Evolutionary conservation across 306 rosid species (phyloP).

Genomic region (Cucurbita moschata): DNA sequence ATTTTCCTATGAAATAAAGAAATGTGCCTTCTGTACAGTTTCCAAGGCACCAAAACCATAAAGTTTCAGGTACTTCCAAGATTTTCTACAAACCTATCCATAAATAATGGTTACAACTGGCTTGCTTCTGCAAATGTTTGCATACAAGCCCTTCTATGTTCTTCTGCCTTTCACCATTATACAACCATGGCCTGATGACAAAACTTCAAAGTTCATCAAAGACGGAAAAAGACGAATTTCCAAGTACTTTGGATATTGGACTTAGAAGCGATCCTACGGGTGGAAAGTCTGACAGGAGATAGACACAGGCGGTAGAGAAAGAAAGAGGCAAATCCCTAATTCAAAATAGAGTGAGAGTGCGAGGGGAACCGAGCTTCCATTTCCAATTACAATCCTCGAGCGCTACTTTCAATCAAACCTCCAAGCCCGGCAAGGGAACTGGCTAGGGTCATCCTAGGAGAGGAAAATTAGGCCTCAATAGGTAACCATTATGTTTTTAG

Average conservation of each 20-base stretch:
- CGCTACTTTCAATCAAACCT: too few relatives aligned
- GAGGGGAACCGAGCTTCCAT: too few relatives aligned
- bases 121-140: neutral
- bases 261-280: neutral
- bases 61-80: neutral
- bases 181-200: neutral
- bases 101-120: neutral
- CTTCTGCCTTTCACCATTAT: neutral
- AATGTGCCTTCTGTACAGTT: neutral
- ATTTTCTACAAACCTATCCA: neutral
- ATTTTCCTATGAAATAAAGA: too few relatives aligned
- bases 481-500: neutral
- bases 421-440: too few relatives aligned
- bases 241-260: neutral
- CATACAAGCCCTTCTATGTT: neutral
- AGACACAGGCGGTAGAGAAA: too few relatives aligned
- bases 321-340: too few relatives aligned
- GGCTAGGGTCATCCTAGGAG: neutral
- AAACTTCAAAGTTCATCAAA: neutral
- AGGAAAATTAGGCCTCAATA: too few relatives aligned
- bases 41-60: neutral
- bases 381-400: too few relatives aligned
- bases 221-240: neutral
- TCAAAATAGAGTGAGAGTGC: too few relatives aligned
- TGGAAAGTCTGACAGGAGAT: neutral